Evolutionary conservation across 2,329 filamentous ascomycete species (phyloP), one percentile per base, ranked within the genome.

Genomic region (Aspergillus pseudoviridinutans): DNA sequence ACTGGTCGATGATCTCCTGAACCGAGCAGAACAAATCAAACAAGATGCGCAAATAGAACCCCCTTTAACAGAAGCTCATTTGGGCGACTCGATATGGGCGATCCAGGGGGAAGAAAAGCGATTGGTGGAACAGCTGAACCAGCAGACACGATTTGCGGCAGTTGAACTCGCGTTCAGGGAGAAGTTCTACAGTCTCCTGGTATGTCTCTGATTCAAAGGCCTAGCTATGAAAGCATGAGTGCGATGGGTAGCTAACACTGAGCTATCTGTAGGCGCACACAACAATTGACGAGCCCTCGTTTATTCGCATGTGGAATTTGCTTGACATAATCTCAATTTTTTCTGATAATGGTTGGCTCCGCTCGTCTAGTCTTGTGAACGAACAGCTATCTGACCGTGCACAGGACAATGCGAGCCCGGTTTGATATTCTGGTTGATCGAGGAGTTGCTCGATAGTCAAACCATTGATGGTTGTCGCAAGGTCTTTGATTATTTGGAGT

Each of bases 401-500:
- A 5, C 53, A 79, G 78, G 80, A 67, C 74, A 84, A 66, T 87
- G 84, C 65, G 92, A 96, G 62, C 86, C 91, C 0, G 89, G 89
- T 20, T 80, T 99, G 8, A 82, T 94, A 7, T 92, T 96, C 68
- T 92, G 90, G 84, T 84, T 99, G 17, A 87, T 97, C 22, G 94
- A 99, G 72, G 94, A 97, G 74, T 84, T 99, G 1, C 82, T 99
- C 27, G 95, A 99, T 73, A 96, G 92, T 68, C 93, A 99, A 73
- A 96, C 92, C 0, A 96, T 97, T 46, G 84, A 91, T 25, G 92
- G 91, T 32, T 99, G 94, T 71, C 87, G 92, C 59, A 90, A 85
- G 60, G 89, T 97, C 14, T 97, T 99, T 71, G 92, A 96, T 70
- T 99, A 92, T 68, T 83, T 99, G 47, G 95, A 99, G 73, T 97